Evolutionary conservation across 768 basidiomycete species (phyloP), one percentile per base, ranked within the genome.

Genomic region (Tulasnella sp.): DNA sequence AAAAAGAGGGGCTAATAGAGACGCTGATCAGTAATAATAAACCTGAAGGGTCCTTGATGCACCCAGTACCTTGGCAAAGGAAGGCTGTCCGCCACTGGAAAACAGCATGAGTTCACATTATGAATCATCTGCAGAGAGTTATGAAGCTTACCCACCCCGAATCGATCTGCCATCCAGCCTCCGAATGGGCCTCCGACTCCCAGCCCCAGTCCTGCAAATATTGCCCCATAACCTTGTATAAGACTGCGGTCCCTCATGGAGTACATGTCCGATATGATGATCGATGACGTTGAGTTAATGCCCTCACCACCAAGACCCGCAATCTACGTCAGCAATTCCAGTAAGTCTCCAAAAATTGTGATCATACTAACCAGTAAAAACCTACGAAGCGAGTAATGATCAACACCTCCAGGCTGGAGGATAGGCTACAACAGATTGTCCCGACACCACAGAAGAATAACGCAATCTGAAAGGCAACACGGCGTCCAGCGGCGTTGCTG

Each of bases 151-250:
- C n/a, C n/a, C 34, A 38, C 34, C 34, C 56, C 63, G 21, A 65
- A 86, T 84, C 79, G 75, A 66, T 88, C 87, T 3, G 78, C 83
- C 21, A 89, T 77, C 19, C 82, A 68, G 1, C 85, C 86, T 2
- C 86, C 86, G 24, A 88, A 68, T n/a, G 85, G 85, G 0, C 86
- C 86, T 17, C 86, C 86, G 5, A 88, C 71, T n/a, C 87, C 88
- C 76, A 85, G 75, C 24, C 87, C 86, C 2, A 86, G 73, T 83
- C 88, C 85, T 63, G 78, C 82, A 69, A 89, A 89, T n/a, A 88
- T 75, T 42, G 80, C 81, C 0, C 79, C 77, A 23, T 86, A 72
- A 13, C 86, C 86, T 70, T 89, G 86, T 0, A 83, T 76, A 60
- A 88, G 72, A 17, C 86, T 85, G 58, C 88, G 77, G 58, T 78